Percentiles rank a stretch among this genome's conserved stretches.
phyloP scores from a whole-genome alignment of 495 filamentous ascomycete species.

The Neurospora pannonica region DNA sequence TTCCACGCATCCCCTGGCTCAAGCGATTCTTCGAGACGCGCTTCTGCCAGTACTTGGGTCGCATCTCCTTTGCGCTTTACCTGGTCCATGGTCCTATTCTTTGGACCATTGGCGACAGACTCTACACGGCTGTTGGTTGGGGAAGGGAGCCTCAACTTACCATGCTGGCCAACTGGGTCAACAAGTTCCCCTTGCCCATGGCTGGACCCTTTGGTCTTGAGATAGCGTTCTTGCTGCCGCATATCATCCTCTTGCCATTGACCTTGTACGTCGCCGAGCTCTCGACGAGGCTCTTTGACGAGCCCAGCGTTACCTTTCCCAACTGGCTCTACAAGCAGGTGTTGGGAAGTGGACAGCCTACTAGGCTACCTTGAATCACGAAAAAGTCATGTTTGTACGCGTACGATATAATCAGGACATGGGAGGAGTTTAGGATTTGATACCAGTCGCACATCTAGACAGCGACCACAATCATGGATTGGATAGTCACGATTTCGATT shows the following conservation, averaged over 20 bases:
- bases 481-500: not conserved
- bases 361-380: not conserved
- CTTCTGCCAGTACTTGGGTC: slow-evolving; percentile 55
- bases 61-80: slow-evolving; percentile 56
- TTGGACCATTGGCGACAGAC: slow-evolving; percentile 29
- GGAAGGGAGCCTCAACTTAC: slow-evolving; percentile 12
- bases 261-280: slow-evolving; percentile 51
- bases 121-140: slow-evolving; percentile 47
- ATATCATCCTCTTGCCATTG: slow-evolving; percentile 45
- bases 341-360: not conserved
- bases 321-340: slow-evolving; percentile 42
- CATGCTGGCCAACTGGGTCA: slow-evolving; percentile 35
- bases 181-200: slow-evolving; percentile 36
- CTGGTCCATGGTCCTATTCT: slow-evolving; percentile 55
- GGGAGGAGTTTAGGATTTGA: not conserved
- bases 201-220: slow-evolving; percentile 47
- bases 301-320: slow-evolving; percentile 44
- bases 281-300: slow-evolving; percentile 45
- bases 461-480: not conserved
- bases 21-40: slow-evolving; percentile 48
- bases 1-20: slow-evolving; percentile 32
- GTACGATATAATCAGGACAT: not conserved
- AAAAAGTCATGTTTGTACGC: not conserved
- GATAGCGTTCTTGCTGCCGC: slow-evolving; percentile 39
- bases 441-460: not conserved